These are phyloP conservation scores for Cercophora samala DNA, from an alignment of 495 filamentous ascomycete species.

Conservation along the genomic window DNA sequence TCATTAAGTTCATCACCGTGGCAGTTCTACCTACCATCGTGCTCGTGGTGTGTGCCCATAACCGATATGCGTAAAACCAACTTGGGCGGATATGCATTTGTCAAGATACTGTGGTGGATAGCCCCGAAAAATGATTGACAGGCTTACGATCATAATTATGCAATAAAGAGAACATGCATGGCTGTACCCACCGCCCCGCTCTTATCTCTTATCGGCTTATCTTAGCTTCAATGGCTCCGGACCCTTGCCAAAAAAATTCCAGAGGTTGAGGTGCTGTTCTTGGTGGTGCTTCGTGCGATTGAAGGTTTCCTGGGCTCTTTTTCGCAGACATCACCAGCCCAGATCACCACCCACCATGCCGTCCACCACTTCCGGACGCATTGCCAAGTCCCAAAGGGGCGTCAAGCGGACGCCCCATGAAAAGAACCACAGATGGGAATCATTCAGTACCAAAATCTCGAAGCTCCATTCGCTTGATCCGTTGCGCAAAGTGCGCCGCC, in stretches of 20 bases:
- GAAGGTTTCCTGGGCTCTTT: conserved; percentile 11
- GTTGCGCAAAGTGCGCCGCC: conserved; percentile 75
- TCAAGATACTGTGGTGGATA: no score
- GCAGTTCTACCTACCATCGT: no score
- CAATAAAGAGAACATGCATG: not conserved
- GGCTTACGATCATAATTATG: no score
- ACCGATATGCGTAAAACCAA: not conserved
- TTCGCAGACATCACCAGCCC: conserved; percentile 12
- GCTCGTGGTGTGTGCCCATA: no score
- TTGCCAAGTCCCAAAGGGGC: conserved; percentile 60
- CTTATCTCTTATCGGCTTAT: conserved; percentile 36
- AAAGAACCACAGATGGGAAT: conserved; percentile 84
- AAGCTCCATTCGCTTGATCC: conserved; percentile 87
- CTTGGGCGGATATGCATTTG: not conserved
- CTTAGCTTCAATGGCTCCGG: conserved; percentile 19
- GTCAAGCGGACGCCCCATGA: conserved; percentile 68
- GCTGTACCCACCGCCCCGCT: conserved; percentile 5
- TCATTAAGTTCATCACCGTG: not conserved
- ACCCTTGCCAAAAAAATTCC: conserved; percentile 33
- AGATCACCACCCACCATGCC: conserved; percentile 39
- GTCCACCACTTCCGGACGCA: conserved; percentile 60
- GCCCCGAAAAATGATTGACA: no score
- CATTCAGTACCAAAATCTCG: conserved; percentile 87
- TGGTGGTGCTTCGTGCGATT: conserved; percentile 1
- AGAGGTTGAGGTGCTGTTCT: conserved; percentile 2